These are phyloP conservation scores for Agmasoma carcini DNA, from an alignment of 371 early-diverging fungal genomes.

Conservation along the genomic window DNA sequence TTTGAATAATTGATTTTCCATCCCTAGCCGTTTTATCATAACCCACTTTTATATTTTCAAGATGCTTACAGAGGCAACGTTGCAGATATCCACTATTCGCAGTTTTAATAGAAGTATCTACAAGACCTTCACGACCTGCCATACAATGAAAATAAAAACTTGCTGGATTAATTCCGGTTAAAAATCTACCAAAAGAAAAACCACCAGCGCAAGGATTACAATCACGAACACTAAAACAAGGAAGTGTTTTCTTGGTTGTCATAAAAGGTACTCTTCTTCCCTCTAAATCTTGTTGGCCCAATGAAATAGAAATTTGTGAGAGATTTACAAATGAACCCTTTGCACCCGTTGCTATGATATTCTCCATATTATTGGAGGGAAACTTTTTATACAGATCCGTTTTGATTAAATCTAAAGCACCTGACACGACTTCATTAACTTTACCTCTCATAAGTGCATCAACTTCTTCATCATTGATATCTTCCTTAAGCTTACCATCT, in stretches of 20 bases:
- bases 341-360: conserved; percentile 93
- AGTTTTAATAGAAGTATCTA: conserved; percentile 99
- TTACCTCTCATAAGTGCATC: conserved; percentile 25
- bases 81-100: conserved; percentile 95
- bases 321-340: conserved; percentile 94
- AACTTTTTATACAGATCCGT: conserved; percentile 65
- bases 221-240: conserved; percentile 62
- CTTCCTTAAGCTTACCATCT: background rate
- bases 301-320: conserved; percentile 85
- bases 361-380: conserved; percentile 88
- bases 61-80: conserved; percentile 94
- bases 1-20: conserved; percentile 80
- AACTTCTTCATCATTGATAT: conserved; percentile 8
- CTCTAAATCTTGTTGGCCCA: conserved; percentile 97
- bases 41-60: conserved; percentile 81
- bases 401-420: conserved; percentile 57
- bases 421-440: conserved; percentile 29
- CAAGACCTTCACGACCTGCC: conserved; percentile 99
- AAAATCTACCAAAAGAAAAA: conserved; percentile 88
- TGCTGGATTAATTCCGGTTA: conserved; percentile 91
- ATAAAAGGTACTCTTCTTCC: conserved; percentile 93
- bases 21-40: conserved; percentile 92
- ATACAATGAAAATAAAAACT: conserved; percentile 72
- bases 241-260: conserved; percentile 85
- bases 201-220: conserved; percentile 85